Evolutionary conservation across 2,329 filamentous ascomycete species (phyloP), one percentile per base, ranked within the genome.

Genomic region (Fusarium metavorans): DNA sequence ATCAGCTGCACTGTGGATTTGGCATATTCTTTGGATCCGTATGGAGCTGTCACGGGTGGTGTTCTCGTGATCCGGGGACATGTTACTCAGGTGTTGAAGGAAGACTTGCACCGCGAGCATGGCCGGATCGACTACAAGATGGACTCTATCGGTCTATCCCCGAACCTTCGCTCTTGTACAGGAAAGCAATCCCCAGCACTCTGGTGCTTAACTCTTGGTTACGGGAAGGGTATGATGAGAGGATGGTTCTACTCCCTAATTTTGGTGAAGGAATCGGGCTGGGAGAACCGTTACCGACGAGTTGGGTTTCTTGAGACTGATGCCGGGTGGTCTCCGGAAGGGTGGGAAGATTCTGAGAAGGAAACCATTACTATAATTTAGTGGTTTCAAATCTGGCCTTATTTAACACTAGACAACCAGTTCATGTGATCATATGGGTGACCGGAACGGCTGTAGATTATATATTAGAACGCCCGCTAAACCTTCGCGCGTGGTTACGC

Each of bases 321-420:
- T 13, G 11, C n/a, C 2, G n/a, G 5, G 6, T 43, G 41, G 41
- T 43, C n/a, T 14, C n/a, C 41, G 14, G 41, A 20, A 43, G 11
- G n/a, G 11, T 6, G 6, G 5, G 20, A 43, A 5, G 41, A 23
- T 8, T 14, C 4, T 2, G 1, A 14, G 3, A 43, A 23, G 0
- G 11, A 43, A 14, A 43, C 11, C 1, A 4, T 43, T 7, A 4
- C 6, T 7, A 43, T 41, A 20, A 41, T 35, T 6, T 27, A 27
- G 20, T 20, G 20, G 20, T 20, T 20, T 20, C 20, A 20, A 20
- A 20, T 20, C 20, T 20, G 20, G 20, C 20, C 20, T 20, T 20
- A 20, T 20, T 20, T 20, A 20, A 20, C 20, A 20, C 20, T 20
- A 20, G 20, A 20, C 20, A 20, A 20, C 20, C 20, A 20, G 20